Evolutionary conservation across 305 asterid genomes (phyloP).

Genomic region (Plantago rigida): DNA sequence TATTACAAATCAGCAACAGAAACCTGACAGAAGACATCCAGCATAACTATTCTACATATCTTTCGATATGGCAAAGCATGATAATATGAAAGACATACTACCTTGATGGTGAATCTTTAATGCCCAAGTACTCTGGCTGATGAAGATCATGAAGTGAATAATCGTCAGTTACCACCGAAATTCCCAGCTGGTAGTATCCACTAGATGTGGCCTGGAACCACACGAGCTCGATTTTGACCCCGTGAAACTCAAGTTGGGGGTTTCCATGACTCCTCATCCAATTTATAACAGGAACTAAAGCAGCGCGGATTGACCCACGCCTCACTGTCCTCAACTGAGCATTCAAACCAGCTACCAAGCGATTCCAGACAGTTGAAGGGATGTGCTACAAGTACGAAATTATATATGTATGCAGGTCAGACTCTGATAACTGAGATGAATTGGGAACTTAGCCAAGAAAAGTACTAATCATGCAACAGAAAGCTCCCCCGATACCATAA

Average conservation of each 20-base stretch:
- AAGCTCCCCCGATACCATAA: background rate
- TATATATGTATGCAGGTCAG: conserved; percentile 19
- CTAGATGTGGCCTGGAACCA: conserved; percentile 95
- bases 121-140: conserved; percentile 46
- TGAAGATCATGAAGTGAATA: conserved; percentile 54
- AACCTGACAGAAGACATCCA: background rate
- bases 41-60: conserved; percentile 10
- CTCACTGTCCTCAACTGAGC: conserved; percentile 86
- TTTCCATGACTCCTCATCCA: conserved; percentile 81
- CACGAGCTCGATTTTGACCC: conserved; percentile 74
- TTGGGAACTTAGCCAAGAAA: background rate
- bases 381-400: conserved; percentile 53
- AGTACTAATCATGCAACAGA: conserved; percentile 1
- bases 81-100: conserved; percentile 27
- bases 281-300: conserved; percentile 55
- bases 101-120: conserved; percentile 56
- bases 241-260: conserved; percentile 90
- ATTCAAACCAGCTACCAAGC: conserved; percentile 84
- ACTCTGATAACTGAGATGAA: conserved; percentile 16
- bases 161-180: conserved; percentile 73
- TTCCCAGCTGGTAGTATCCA: conserved; percentile 88
- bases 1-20: background rate
- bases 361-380: conserved; percentile 90
- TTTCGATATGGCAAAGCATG: conserved; percentile 17
- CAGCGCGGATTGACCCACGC: conserved; percentile 58